Base-by-base conservation (phyloP, 1,284 basidiomycete genomes). In the Puccinia coronata region DNA sequence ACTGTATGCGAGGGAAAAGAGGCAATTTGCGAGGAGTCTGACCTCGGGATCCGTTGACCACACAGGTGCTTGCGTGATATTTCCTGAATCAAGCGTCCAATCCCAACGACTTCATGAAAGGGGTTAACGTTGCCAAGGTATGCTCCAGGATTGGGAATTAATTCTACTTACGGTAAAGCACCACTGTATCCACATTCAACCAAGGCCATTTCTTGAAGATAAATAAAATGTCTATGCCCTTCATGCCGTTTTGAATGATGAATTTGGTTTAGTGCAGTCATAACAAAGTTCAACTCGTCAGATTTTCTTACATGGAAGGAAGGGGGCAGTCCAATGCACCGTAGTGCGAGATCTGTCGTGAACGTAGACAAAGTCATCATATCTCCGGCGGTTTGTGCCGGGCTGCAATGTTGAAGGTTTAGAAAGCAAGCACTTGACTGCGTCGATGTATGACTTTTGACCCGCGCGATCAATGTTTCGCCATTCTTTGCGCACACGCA, bases 161-260 rank as follows among this genome's bases (percentile, higher is more conserved):
- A 63, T 36, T 18, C 9, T 49, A 72, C 77, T 72, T 51, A 80
- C 77, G 69, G 67, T n/a, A 80, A 63, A 23, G 39, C 34, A 28
- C 77, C 77, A 11, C 16, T 63, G 41, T 80, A 72, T 25, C 77
- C 77, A 80, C 77, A 80, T 18, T 41, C 51, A 39, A 28, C 41
- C 3, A 80, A 53, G 20, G 67, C 77, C 49, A 59, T 43, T 25
- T 80, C 77, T 23, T 80, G 53, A n/a, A 80, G 69, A 63, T 80
- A 51, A n/a, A 80, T 80, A n/a, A 80, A 80, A 80, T 80, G 67
- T 34, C 77, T 55, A 28, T 80, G 77, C 77, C 77, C 75, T 77
- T 9, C 11, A 31, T 1, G 36, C n/a, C 25, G 9, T 18, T 25
- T 47, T 47, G 8, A 47, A 49, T 71, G 4, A n/a, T 71, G n/a